These are phyloP conservation scores for Pythium monospermum DNA, from an alignment of 352 stramenopile genomes.

Conservation along the genomic window DNA sequence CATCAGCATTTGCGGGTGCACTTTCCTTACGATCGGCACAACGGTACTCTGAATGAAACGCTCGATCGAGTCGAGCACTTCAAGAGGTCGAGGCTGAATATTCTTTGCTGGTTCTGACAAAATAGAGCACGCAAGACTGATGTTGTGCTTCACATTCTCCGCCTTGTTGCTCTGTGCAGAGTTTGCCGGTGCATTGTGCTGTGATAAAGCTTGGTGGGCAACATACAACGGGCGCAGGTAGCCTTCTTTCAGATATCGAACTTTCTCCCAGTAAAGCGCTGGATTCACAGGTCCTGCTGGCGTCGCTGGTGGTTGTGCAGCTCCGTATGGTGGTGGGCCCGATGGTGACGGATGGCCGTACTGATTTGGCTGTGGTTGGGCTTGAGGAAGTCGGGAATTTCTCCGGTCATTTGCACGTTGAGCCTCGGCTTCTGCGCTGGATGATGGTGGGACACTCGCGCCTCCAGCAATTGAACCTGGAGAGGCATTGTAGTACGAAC, in stretches of 20 bases:
- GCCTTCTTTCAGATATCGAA: conserved; percentile 45
- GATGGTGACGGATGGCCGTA: conserved; percentile 1
- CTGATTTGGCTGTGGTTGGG: conserved; percentile 7
- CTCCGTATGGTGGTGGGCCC: conserved; percentile 6
- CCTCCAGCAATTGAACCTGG: conserved; percentile 14
- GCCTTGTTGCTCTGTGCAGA: conserved; percentile 63
- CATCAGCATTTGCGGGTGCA: conserved; percentile 21
- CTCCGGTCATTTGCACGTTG: conserved; percentile 38
- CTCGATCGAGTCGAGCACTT: conserved; percentile 76
- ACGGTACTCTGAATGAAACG: conserved; percentile 77
- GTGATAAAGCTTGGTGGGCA: conserved; percentile 58
- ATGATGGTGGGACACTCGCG: conserved; percentile 20
- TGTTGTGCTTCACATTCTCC: conserved; percentile 80
- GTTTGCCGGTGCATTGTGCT: conserved; percentile 58
- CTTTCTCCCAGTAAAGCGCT: conserved; percentile 67
- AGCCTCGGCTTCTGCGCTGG: conserved; percentile 43
- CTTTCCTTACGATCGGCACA: conserved; percentile 68
- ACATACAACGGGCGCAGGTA: conserved; percentile 46
- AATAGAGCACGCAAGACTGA: conserved; percentile 62
- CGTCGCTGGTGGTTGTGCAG: not conserved
- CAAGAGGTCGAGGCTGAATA: conserved; percentile 49
- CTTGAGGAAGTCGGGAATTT: conserved; percentile 19
- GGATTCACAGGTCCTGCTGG: conserved; percentile 23
- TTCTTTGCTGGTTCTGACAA: conserved; percentile 41
- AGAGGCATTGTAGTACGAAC: conserved; percentile 36